Evolutionary conservation across 139 green algal species (phyloP).

Genomic region (Picochlorum sp.): DNA sequence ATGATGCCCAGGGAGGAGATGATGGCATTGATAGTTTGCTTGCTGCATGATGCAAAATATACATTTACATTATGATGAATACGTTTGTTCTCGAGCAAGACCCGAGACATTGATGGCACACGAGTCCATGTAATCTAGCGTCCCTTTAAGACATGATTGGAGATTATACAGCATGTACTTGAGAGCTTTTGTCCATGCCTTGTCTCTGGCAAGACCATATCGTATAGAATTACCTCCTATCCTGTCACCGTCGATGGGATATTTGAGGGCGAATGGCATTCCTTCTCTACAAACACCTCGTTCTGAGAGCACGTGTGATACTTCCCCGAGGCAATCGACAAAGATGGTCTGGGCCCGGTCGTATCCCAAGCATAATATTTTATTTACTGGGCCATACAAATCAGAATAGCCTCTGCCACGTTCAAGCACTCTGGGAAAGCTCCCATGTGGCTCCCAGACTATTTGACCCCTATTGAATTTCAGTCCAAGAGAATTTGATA

Average conservation of each 20-base stretch:
- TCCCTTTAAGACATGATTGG: slow-evolving; percentile 31
- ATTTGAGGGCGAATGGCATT: slow-evolving; percentile 70
- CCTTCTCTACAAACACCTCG: background rate
- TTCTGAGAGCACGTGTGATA: slow-evolving; percentile 54
- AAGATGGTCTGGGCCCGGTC: slow-evolving; percentile 75
- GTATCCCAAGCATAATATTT: slow-evolving; percentile 72
- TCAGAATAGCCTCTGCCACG: slow-evolving; percentile 44
- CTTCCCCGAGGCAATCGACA: slow-evolving; percentile 77
- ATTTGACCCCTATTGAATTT: slow-evolving; percentile 37
- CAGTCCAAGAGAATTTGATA: slow-evolving; percentile 45
- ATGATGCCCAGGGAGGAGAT: no score
- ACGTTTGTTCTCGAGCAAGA: slow-evolving; percentile 1
- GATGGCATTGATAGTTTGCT: background rate
- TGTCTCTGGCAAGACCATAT: slow-evolving; percentile 72
- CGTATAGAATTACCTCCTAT: slow-evolving; percentile 75
- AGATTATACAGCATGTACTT: slow-evolving; percentile 84
- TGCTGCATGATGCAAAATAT: no score
- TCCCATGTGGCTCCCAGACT: slow-evolving; percentile 76
- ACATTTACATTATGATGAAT: background rate
- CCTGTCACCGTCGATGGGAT: slow-evolving; percentile 77
- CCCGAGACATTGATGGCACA: background rate
- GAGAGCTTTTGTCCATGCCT: slow-evolving; percentile 87
- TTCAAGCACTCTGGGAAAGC: slow-evolving; percentile 73
- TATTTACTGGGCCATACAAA: slow-evolving; percentile 83
- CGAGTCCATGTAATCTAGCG: slow-evolving; percentile 4